These are phyloP conservation scores for Ustilago esculenta DNA, from an alignment of 1,284 basidiomycete species.

Conservation along the genomic window DNA sequence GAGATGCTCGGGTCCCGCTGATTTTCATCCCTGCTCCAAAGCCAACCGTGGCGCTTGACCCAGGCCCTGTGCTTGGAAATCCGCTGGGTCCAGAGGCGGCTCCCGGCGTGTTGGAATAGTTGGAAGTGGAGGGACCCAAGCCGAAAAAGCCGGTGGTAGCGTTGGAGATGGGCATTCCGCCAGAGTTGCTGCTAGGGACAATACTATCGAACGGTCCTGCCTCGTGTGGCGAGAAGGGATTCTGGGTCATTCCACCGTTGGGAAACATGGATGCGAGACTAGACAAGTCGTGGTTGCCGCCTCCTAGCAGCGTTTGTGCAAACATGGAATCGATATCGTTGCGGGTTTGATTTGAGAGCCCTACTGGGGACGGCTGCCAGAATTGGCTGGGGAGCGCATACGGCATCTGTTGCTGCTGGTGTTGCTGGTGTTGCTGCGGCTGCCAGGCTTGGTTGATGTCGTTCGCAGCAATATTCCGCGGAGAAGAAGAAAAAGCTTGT, in stretches of 20 bases:
- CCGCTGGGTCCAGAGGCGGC: neutral
- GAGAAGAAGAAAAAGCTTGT: neutral
- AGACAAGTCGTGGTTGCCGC: conserved; percentile 15
- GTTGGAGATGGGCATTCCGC: neutral
- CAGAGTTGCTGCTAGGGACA: neutral
- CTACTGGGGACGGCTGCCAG: conserved; percentile 15
- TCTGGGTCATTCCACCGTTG: conserved; percentile 13
- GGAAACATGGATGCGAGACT: conserved; percentile 22
- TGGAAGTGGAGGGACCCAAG: neutral
- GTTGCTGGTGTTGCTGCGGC: conserved; percentile 26
- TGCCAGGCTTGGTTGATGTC: conserved; percentile 9
- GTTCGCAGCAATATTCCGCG: neutral
- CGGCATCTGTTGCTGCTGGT: conserved; percentile 6
- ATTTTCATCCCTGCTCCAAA: too few relatives aligned
- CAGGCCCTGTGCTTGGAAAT: too few relatives aligned
- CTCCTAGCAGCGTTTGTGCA: conserved; percentile 37
- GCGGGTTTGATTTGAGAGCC: neutral
- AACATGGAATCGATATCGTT: conserved; percentile 33
- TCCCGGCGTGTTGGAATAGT: neutral
- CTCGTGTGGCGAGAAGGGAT: conserved; percentile 8
- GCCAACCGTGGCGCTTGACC: too few relatives aligned
- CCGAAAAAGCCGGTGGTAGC: conserved; percentile 1
- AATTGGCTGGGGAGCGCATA: conserved; percentile 20
- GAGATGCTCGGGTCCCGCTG: neutral
- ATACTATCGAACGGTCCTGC: conserved; percentile 6